These are phyloP conservation scores for Thuja plicata DNA, from an alignment of 83 land plant species.

Conservation along the genomic window DNA sequence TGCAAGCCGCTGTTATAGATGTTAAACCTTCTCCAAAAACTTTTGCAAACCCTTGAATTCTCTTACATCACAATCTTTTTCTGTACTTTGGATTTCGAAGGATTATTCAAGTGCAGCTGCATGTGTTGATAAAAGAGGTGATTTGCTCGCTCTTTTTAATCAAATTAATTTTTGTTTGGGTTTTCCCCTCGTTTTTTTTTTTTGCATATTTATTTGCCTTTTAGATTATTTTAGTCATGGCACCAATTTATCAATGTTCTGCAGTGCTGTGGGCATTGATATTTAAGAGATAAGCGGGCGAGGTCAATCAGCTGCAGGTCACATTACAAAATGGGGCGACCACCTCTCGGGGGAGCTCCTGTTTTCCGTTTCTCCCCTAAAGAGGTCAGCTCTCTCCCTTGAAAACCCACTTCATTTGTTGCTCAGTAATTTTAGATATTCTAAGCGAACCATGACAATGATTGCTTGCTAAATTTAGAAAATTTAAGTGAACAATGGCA, in stretches of 20 bases:
- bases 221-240: not conserved
- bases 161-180: too few relatives aligned
- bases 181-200: not conserved
- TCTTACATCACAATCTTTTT: not conserved
- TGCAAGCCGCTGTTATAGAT: too few relatives aligned
- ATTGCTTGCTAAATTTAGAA: too few relatives aligned
- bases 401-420: not conserved
- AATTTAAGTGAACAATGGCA: too few relatives aligned
- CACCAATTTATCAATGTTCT: not conserved
- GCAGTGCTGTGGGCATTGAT: not conserved
- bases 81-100: not conserved
- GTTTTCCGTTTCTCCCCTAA: conserved; percentile 4
- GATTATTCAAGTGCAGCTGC: not conserved
- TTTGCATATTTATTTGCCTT: not conserved
- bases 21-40: not conserved
- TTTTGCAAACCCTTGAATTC: not conserved
- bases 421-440: not conserved
- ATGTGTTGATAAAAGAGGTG: not conserved
- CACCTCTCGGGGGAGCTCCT: conserved; percentile 5
- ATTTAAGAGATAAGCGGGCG: not conserved
- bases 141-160: not conserved
- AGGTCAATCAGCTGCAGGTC: not conserved
- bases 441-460: not conserved
- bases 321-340: conserved; percentile 11
- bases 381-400: not conserved